Conservation (phyloP, 768 basidiomycete genomes). For the Xerocomellus dryophilus region DNA sequence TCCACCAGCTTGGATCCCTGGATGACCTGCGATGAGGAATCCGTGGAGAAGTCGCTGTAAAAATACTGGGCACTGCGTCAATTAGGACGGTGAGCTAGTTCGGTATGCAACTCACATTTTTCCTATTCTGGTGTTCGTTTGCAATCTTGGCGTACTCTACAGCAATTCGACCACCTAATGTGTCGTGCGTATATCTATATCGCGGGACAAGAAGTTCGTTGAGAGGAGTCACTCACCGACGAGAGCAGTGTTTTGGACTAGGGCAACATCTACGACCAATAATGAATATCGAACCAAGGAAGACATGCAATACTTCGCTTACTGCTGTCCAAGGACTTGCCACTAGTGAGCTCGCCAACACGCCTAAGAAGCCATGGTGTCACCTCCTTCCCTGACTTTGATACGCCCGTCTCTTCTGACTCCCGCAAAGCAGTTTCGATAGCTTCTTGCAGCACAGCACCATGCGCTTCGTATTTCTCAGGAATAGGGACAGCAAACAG, state of each 20-base stretch:
- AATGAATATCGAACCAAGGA: neutral
- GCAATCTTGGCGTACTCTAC: constrained; percentile 62
- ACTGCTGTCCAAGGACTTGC: constrained; percentile 72
- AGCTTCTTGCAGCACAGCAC: constrained; percentile 64
- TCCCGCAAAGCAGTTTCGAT: constrained; percentile 85
- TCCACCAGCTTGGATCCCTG: neutral
- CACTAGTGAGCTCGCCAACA: constrained; percentile 75
- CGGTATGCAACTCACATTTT: constrained; percentile 15
- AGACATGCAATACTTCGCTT: constrained; percentile 25
- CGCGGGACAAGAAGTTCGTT: neutral
- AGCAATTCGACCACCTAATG: constrained; percentile 73
- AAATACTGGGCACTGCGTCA: constrained; percentile 11
- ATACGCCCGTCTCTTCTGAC: constrained; percentile 77
- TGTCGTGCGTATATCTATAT: neutral
- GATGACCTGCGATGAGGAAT: neutral
- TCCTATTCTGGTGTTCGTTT: constrained; percentile 14
- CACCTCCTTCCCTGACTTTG: constrained; percentile 79
- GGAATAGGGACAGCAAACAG: constrained; percentile 92
- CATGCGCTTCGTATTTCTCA: constrained; percentile 62
- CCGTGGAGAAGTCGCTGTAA: neutral
- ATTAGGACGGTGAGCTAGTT: neutral
- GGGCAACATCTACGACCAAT: constrained; percentile 64
- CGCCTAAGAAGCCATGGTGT: constrained; percentile 93
- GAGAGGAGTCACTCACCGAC: constrained; percentile 53
- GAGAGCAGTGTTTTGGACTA: constrained; percentile 84